Percentiles rank a stretch among this genome's conserved stretches.
These are phyloP conservation scores for Ophiostoma sp. DNA, from an alignment of 2,329 filamentous ascomycete species.

Conservation along the genomic window DNA sequence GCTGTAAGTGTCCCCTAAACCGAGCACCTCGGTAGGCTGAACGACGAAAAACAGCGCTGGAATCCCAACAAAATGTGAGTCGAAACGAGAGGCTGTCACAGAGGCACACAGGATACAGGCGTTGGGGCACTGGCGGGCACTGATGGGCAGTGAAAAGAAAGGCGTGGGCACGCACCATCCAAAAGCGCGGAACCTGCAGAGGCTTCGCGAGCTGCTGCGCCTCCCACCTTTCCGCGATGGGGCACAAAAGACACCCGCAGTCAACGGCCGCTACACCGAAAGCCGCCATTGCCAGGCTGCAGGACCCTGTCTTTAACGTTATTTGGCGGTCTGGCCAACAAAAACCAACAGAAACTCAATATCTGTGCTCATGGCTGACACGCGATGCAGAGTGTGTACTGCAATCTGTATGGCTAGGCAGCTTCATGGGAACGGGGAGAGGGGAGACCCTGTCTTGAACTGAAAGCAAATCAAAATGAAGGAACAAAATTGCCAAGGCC, in stretches of 20 bases:
- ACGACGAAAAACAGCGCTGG: neutral
- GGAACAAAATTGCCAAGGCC: no score
- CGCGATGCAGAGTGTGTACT: no score
- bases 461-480: no score
- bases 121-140: neutral
- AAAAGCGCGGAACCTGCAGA: no score
- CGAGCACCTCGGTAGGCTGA: constrained; percentile 9
- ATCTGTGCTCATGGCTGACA: constrained; percentile 2
- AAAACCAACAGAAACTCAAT: neutral
- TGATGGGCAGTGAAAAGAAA: neutral
- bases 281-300: no score
- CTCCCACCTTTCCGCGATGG: neutral
- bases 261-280: neutral
- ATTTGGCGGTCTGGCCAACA: neutral
- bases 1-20: neutral
- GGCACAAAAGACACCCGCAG: neutral
- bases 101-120: neutral
- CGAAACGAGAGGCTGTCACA: no score
- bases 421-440: neutral
- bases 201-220: neutral
- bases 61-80: neutral
- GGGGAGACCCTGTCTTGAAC: no score
- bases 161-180: neutral
- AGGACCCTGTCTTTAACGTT: neutral
- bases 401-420: neutral